Evolutionary conservation across 768 basidiomycete species (phyloP), one percentile per base, ranked within the genome.

Genomic region (Agrocybe praecox): DNA sequence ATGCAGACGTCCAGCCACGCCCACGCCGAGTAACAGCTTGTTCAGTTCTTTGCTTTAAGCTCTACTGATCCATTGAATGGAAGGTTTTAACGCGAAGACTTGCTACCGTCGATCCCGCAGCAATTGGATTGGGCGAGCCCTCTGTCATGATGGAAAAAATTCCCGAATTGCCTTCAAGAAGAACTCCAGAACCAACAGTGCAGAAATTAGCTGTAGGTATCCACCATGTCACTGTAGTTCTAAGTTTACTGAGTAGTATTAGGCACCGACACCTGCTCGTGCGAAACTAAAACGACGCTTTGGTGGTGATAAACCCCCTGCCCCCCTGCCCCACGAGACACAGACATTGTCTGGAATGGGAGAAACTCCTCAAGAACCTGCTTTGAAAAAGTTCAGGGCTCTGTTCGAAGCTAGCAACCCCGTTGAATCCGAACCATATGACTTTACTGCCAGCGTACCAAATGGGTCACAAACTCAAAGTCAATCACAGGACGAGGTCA

Each of bases 321-420:
- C n/a, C n/a, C 36, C 36, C 6, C 14, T 40, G 36, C 36, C 53
- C 12, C 18, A 58, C 67, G 14, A 67, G 19, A 21, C 58, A 19
- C 54, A 47, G 12, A 43, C 63, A 23, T 59, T 60, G 17, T 49
- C 64, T 3, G 61, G 53, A 1, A 54, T 70, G 9, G 66, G 68
- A 17, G 69, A 72, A 40, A 66, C 70, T 4, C 52, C 65, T 17
- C 60, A 86, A 55, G 85, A 87, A 59, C 89, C 86, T 0, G 81
- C 86, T 2, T 67, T 82, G 23, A 90, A 90, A 65, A 88, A 84
- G 68, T 89, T 86, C 74, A 87, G 84, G 62, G 82, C 84, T 0
- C 74, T 90, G 11, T 90, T 89, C 59, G 89, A 90, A 17, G 81
- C 84, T 9, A 86, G 76, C 43, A 76, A 86, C 64, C 86, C 85